Evolutionary conservation across 2,329 filamentous ascomycete genomes (phyloP).

Genomic region (Myriosclerotinia duriaeana): DNA sequence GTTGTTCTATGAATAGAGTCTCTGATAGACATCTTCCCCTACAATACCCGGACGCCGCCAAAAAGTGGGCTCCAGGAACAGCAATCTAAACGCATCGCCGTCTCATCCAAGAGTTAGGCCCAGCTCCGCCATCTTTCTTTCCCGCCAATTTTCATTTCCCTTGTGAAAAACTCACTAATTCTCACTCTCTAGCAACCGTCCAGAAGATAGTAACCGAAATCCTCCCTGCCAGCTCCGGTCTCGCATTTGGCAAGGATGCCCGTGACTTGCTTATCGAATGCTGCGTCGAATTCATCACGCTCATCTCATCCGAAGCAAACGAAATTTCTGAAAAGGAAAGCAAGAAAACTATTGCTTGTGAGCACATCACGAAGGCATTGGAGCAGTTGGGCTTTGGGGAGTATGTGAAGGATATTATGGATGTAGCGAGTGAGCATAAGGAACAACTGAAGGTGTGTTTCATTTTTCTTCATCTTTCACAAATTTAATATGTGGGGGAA

Average conservation of each 20-base stretch:
- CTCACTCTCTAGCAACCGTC: slow-evolving; percentile 55
- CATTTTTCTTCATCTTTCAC: neutral
- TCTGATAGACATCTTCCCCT: neutral
- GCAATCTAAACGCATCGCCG: neutral
- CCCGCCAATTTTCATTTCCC: neutral
- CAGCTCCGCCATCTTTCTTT: neutral
- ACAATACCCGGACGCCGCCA: neutral
- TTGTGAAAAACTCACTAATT: neutral
- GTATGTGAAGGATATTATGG: slow-evolving; percentile 83
- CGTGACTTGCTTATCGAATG: slow-evolving; percentile 96
- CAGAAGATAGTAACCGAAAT: slow-evolving; percentile 93
- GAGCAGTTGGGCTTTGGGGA: slow-evolving; percentile 90
- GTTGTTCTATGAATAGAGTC: neutral
- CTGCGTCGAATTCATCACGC: slow-evolving; percentile 97
- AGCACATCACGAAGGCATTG: slow-evolving; percentile 94
- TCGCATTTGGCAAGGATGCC: slow-evolving; percentile 92
- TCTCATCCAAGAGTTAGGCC: neutral
- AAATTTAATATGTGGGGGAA: neutral
- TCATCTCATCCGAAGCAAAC: slow-evolving; percentile 97
- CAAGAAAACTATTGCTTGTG: slow-evolving; percentile 98
- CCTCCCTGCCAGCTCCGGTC: slow-evolving; percentile 70
- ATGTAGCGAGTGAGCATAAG: slow-evolving; percentile 88
- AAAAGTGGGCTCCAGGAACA: neutral
- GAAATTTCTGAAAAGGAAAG: slow-evolving; percentile 98
- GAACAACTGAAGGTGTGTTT: slow-evolving; percentile 78